Conservation (phyloP, 2,329 filamentous ascomycete species). For the Xylariaceae sp. region DNA sequence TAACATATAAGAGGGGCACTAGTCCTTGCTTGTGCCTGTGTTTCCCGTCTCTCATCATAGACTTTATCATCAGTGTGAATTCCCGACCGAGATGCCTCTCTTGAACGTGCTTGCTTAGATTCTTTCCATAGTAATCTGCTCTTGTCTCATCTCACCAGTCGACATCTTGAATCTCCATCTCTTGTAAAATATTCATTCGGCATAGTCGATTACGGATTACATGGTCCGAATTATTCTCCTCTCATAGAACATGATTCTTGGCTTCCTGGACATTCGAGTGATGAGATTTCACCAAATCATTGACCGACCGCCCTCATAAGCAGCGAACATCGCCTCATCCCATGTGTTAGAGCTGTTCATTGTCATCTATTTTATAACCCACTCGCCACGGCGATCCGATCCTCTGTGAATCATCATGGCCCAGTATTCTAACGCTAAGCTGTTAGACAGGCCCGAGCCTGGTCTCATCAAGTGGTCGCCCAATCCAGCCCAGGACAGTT, state of each 20-base stretch:
- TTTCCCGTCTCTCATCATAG: too few relatives aligned
- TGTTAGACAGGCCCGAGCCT: slow-evolving; percentile 54
- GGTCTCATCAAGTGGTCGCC: slow-evolving; percentile 64
- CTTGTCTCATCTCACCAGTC: not conserved
- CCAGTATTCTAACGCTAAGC: slow-evolving; percentile 30
- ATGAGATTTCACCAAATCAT: slow-evolving; percentile 1
- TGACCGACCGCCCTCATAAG: not conserved
- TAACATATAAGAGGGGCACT: too few relatives aligned
- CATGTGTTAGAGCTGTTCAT: not conserved
- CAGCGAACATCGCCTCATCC: not conserved
- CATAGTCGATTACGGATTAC: not conserved
- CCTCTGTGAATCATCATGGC: slow-evolving; percentile 21
- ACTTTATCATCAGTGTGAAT: too few relatives aligned
- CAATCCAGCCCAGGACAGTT: slow-evolving; percentile 52
- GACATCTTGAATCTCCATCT: not conserved
- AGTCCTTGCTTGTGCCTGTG: too few relatives aligned
- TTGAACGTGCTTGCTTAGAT: too few relatives aligned
- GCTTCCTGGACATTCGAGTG: not conserved
- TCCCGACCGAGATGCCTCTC: too few relatives aligned
- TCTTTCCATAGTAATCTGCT: too few relatives aligned
- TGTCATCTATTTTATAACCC: not conserved
- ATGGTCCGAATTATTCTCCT: not conserved
- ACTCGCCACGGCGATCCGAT: not conserved
- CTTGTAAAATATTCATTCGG: too few relatives aligned
- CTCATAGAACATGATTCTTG: not conserved